Evolutionary conservation across 129 eudicot species (phyloP).

Genomic region (Dittrichia graveolens): DNA sequence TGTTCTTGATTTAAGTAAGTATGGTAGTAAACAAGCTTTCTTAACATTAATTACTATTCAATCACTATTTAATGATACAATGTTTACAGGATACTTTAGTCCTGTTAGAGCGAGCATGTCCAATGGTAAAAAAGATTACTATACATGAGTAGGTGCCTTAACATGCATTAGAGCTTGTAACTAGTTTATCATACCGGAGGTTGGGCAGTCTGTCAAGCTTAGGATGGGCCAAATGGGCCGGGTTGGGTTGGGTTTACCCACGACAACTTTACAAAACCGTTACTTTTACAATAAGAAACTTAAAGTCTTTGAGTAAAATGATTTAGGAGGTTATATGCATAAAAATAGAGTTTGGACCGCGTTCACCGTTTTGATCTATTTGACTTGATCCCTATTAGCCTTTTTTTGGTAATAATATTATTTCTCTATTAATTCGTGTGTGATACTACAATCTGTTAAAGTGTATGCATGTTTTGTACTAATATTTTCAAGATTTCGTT

Average conservation of each 20-base stretch:
- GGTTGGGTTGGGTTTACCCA: not conserved
- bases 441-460: too few species aligned
- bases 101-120: not conserved
- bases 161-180: constrained; percentile 6
- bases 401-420: too few species aligned
- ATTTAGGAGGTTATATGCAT: too few species aligned
- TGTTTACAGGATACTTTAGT: not conserved
- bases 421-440: too few species aligned
- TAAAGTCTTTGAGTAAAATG: too few species aligned
- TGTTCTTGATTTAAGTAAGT: not conserved
- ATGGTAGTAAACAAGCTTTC: constrained; percentile 5
- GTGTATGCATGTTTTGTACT: too few species aligned
- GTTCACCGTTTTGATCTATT: too few species aligned
- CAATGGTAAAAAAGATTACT: not conserved
- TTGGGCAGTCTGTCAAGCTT: not conserved
- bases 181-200: not conserved
- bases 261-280: not conserved
- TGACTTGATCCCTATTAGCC: too few species aligned
- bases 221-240: not conserved
- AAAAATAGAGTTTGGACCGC: too few species aligned
- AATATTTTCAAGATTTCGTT: too few species aligned
- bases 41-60: constrained; percentile 5
- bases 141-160: not conserved
- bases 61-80: constrained; percentile 11
- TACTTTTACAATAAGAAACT: not conserved